Conservation (phyloP, 176 grass and related monocot species). For the Neostapfia colusana region DNA sequence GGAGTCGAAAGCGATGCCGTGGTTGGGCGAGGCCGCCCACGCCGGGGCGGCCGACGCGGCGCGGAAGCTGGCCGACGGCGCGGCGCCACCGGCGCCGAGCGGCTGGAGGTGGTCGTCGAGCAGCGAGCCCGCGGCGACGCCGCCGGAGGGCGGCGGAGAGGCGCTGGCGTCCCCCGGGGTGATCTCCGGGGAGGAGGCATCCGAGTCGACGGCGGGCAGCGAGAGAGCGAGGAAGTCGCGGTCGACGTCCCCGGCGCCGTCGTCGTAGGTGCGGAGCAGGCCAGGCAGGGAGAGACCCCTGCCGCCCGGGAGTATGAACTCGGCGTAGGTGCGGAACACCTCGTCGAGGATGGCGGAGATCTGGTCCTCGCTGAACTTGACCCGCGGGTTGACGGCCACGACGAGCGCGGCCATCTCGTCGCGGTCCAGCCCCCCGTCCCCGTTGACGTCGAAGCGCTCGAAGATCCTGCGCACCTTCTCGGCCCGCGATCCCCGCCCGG, state of each 20-base stretch:
- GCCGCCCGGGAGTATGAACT: constrained; percentile 58
- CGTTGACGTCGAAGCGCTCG: constrained; percentile 81
- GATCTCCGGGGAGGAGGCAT: constrained; percentile 40
- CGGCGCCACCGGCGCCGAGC: constrained; percentile 13
- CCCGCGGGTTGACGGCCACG: constrained; percentile 72
- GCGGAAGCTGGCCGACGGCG: constrained; percentile 44
- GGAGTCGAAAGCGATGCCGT: constrained; percentile 79
- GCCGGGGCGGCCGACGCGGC: constrained; percentile 34
- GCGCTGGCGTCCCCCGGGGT: constrained; percentile 19
- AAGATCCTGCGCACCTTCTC: constrained; percentile 91
- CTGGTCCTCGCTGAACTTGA: constrained; percentile 91
- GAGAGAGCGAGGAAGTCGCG: constrained; percentile 88
- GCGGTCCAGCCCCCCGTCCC: constrained; percentile 81
- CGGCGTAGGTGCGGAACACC: constrained; percentile 90
- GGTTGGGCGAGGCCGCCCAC: constrained; percentile 80
- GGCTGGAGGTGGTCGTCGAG: constrained; percentile 64
- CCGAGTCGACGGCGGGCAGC: constrained; percentile 51
- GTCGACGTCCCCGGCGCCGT: constrained; percentile 89
- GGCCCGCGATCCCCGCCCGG: constrained; percentile 50
- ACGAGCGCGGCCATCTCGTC: constrained; percentile 88
- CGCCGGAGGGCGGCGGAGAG: background rate
- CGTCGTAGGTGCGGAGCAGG: constrained; percentile 85
- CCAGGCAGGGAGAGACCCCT: constrained; percentile 69
- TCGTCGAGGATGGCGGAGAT: constrained; percentile 92
- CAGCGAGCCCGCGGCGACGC: constrained; percentile 36